phyloP scores from a whole-genome alignment of 2,329 filamentous ascomycete genomes.

The Phyllosticta paracitricarpa region DNA sequence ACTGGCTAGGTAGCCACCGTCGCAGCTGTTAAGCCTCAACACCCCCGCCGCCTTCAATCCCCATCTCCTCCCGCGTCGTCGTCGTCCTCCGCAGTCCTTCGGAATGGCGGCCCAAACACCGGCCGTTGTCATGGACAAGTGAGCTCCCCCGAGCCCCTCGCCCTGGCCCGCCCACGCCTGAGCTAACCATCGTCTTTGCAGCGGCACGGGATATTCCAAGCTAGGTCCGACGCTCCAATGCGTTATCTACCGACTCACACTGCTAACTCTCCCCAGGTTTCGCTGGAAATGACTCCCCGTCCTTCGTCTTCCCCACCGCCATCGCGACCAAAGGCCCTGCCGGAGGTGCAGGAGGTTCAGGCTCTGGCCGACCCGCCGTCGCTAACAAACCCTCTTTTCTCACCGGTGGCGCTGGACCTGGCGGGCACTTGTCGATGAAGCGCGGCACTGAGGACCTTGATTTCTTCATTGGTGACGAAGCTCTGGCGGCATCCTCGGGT shows the following conservation, averaged over 20 bases:
- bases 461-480: slow-evolving; percentile 98
- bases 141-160: slow-evolving; percentile 8
- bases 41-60: slow-evolving; percentile 15
- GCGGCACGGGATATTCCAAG: slow-evolving; percentile 99
- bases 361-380: slow-evolving; percentile 80
- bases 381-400: slow-evolving; percentile 93
- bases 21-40: neutral
- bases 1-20: slow-evolving; percentile 6
- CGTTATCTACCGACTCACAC: slow-evolving; percentile 8
- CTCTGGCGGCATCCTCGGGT: slow-evolving; percentile 70
- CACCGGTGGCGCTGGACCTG: slow-evolving; percentile 75
- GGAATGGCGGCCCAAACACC: slow-evolving; percentile 96
- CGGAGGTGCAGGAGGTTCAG: slow-evolving; percentile 62
- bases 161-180: slow-evolving; percentile 5
- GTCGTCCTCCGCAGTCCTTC: slow-evolving; percentile 15
- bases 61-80: slow-evolving; percentile 7
- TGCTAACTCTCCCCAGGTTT: slow-evolving; percentile 58
- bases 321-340: slow-evolving; percentile 84
- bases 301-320: slow-evolving; percentile 97
- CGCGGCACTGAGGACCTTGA: slow-evolving; percentile 95
- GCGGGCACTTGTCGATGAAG: slow-evolving; percentile 78
- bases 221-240: slow-evolving; percentile 54
- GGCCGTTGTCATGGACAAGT: slow-evolving; percentile 99
- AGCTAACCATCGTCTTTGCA: slow-evolving; percentile 40
- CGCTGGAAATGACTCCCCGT: slow-evolving; percentile 97